Evolutionary conservation across 441 rosid genomes (phyloP).

Genomic region (Pelargonium cotyledonis): DNA sequence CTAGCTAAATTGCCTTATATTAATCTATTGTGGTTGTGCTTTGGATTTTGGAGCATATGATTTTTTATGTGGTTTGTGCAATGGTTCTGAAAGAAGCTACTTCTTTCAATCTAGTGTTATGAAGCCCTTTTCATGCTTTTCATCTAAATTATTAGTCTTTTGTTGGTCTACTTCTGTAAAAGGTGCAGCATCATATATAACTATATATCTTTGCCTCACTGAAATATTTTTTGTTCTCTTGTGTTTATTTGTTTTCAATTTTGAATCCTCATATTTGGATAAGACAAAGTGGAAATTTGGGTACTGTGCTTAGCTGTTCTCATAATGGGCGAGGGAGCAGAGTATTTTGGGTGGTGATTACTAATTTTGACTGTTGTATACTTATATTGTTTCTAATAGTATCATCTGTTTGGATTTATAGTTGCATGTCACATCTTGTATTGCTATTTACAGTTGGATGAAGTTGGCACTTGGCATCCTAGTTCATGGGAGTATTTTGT

Average conservation of each 20-base stretch:
- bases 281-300: neutral
- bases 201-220: neutral
- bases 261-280: neutral
- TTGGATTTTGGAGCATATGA: too few relatives aligned
- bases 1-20: neutral
- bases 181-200: neutral
- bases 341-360: neutral
- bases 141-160: neutral
- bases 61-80: neutral
- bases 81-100: neutral
- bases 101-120: neutral
- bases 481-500: neutral
- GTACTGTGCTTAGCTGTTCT: neutral
- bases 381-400: too few relatives aligned
- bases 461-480: neutral
- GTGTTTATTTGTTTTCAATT: neutral
- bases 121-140: conserved; percentile 3
- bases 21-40: too few relatives aligned
- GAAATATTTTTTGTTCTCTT: neutral
- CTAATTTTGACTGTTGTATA: neutral
- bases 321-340: neutral
- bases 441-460: too few relatives aligned
- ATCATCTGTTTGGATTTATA: too few relatives aligned
- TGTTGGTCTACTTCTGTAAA: neutral
- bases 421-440: too few relatives aligned